These are phyloP conservation scores for Exophiala alcalophila DNA, from an alignment of 2,329 filamentous ascomycete genomes.

Conservation along the genomic window DNA sequence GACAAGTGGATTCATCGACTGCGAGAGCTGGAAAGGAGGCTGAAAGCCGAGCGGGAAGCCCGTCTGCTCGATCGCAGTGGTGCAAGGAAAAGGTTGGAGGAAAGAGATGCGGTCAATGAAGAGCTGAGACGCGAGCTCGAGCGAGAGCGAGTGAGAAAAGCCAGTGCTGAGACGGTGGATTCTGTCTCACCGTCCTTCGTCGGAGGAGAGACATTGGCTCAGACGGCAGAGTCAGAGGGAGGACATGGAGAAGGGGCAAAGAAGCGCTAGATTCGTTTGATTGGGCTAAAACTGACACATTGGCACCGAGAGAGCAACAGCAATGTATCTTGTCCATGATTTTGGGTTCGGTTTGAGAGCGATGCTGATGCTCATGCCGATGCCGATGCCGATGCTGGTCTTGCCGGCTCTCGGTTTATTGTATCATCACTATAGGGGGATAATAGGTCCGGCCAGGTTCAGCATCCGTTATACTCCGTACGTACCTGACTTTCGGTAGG, in stretches of 20 bases:
- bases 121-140: conserved; percentile 65
- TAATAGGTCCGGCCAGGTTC: too few relatives aligned
- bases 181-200: conserved; percentile 1
- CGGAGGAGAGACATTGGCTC: conserved; percentile 4
- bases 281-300: conserved; percentile 8
- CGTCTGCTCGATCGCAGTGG: conserved; percentile 79
- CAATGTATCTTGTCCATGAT: too few relatives aligned
- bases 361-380: too few relatives aligned
- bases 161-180: conserved; percentile 8
- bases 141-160: conserved; percentile 48
- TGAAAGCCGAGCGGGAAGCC: conserved; percentile 87
- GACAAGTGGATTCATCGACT: conserved; percentile 82
- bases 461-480: too few relatives aligned
- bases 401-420: too few relatives aligned
- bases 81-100: conserved; percentile 74
- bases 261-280: conserved; percentile 28
- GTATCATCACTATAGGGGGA: too few relatives aligned
- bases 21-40: conserved; percentile 79
- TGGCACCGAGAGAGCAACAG: too few relatives aligned
- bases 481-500: too few relatives aligned
- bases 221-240: conserved; percentile 3
- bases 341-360: too few relatives aligned
- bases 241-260: conserved; percentile 12
- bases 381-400: too few relatives aligned
- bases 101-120: conserved; percentile 70